Evolutionary conservation across 495 filamentous ascomycete species (phyloP), one percentile per base, ranked within the genome.

Genomic region (Penicillium herquei): DNA sequence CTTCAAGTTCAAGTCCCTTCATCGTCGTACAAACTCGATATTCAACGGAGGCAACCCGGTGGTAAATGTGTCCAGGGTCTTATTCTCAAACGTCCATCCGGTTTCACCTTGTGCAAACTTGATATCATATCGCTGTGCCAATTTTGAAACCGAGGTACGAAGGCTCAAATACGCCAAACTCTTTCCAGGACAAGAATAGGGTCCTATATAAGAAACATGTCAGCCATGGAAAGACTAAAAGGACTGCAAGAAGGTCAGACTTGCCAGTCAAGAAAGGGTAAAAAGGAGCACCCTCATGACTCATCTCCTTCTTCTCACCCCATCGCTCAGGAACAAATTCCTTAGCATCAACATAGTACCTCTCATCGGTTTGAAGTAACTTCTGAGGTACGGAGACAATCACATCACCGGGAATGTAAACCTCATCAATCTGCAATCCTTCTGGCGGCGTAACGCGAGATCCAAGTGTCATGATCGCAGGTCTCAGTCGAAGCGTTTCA

Each of bases 131-230:
- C 5, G 21, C 13, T 40, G 37, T 35, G 35, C 49, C 37, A 51
- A 7, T 18, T 10, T 21, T 1, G 49, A 51, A 30, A 51, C 26
- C 16, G 26, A 13, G 8, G 26, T 51, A 4, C 77, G 67, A 33
- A 79, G 44, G 31, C 82, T 76, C 65, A 76, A 73, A 39, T 80
- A 56, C 0, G 79, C 84, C 0, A 85, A 64, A 1, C 69, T 56
- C 56, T 80, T 81, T 6, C 84, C 83, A 8, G 80, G 65, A 51
- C 83, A 86, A 14, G 55, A 50, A 45, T 73, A 76, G 3, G 62
- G 52, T 7, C 80, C 79, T 61, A 63, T 37, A 47, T 6, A 11
- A 16, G 67, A 9, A 72, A 52, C 33, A 77, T 50, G 13, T 75
- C 64, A 0, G 64, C 65, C 11, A 53, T 32, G 6, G 21, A 26